Evolutionary conservation across 176 grass and related monocot species (phyloP).

Genomic region (Carex pumila): DNA sequence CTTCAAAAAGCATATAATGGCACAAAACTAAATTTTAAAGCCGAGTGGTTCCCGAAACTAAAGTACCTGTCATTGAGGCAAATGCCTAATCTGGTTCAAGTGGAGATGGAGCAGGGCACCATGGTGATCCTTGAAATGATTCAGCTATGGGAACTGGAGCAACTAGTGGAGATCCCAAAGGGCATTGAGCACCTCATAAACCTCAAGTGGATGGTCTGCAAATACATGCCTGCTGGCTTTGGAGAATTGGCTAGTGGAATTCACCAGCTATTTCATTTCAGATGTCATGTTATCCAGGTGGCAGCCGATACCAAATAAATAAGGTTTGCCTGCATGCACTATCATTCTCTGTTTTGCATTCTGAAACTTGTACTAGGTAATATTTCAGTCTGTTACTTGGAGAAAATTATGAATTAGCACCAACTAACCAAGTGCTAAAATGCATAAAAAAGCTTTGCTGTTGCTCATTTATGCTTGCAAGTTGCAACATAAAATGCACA

Average conservation of each 20-base stretch:
- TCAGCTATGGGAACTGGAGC: slow-evolving; percentile 19
- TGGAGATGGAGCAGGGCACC: slow-evolving; percentile 30
- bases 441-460: background rate
- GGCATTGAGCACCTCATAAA: slow-evolving; percentile 27
- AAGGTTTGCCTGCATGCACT: background rate
- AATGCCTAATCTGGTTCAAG: slow-evolving; percentile 26
- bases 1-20: slow-evolving; percentile 31
- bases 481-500: too few relatives aligned
- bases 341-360: background rate
- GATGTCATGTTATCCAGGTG: background rate
- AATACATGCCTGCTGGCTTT: slow-evolving; percentile 31
- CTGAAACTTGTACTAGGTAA: background rate
- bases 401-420: background rate
- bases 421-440: background rate
- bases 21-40: slow-evolving; percentile 17
- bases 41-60: slow-evolving; percentile 16
- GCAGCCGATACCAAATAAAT: background rate
- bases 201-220: slow-evolving; percentile 32
- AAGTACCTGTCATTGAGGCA: background rate
- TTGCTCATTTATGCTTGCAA: too few relatives aligned
- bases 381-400: background rate
- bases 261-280: background rate
- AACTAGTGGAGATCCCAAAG: slow-evolving; percentile 23
- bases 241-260: background rate
- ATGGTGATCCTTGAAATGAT: slow-evolving; percentile 25